phyloP scores from a whole-genome alignment of 352 stramenopile genomes.

The Thalassiosira mediterranea region DNA sequence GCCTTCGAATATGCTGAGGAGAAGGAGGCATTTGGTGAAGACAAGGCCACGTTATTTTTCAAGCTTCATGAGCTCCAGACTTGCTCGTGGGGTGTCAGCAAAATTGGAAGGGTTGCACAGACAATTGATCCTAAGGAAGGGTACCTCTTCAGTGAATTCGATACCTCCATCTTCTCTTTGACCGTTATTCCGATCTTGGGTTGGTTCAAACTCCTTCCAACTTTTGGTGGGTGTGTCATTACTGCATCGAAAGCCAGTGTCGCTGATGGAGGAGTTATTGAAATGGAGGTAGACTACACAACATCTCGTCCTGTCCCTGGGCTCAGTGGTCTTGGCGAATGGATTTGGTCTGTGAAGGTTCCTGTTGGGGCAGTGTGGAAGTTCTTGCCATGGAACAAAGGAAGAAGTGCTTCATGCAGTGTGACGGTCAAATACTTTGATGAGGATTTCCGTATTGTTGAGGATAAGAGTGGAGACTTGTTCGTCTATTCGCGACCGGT shows the following conservation, averaged over 20 bases:
- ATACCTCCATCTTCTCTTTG: slow-evolving; percentile 83
- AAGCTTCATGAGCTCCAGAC: slow-evolving; percentile 88
- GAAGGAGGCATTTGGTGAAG: slow-evolving; percentile 58
- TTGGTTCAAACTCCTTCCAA: slow-evolving; percentile 87
- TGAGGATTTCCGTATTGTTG: slow-evolving; percentile 83
- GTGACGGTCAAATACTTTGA: slow-evolving; percentile 82
- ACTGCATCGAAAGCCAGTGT: slow-evolving; percentile 76
- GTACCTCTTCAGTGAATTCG: slow-evolving; percentile 83
- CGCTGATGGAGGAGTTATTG: slow-evolving; percentile 62
- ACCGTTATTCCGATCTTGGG: slow-evolving; percentile 86
- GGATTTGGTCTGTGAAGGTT: slow-evolving; percentile 83
- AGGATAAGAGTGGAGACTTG: slow-evolving; percentile 82
- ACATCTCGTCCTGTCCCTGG: slow-evolving; percentile 77
- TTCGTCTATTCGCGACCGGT: slow-evolving; percentile 85
- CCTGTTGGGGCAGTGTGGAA: slow-evolving; percentile 82
- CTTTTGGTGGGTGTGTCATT: slow-evolving; percentile 86
- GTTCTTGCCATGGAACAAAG: slow-evolving; percentile 85
- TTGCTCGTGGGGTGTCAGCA: slow-evolving; percentile 83
- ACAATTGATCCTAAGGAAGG: slow-evolving; percentile 63
- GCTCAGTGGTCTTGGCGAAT: slow-evolving; percentile 74
- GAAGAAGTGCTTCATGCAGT: slow-evolving; percentile 70
- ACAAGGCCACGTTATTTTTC: slow-evolving; percentile 87
- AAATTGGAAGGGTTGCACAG: slow-evolving; percentile 85
- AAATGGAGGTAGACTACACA: slow-evolving; percentile 83
- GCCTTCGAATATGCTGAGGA: slow-evolving; percentile 77